A percentile compares a stretch with the other conserved stretches of the same genome.
Evolutionary conservation across 768 basidiomycete species (phyloP).

Genomic region (Phaffia australis): DNA sequence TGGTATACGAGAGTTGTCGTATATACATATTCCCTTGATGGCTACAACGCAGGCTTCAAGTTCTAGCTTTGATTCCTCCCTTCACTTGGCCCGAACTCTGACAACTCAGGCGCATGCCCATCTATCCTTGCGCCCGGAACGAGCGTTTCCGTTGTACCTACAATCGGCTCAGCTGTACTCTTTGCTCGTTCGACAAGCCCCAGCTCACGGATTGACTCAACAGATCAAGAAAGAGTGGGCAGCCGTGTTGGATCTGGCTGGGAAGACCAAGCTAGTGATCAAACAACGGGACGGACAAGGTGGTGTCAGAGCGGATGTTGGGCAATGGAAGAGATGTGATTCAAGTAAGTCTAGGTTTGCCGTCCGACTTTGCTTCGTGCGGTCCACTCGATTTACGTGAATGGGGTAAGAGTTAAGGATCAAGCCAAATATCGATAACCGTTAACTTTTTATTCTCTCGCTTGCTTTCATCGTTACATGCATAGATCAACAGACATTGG

Average conservation of each 20-base stretch:
- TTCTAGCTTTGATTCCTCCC: not conserved
- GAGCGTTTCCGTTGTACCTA: constrained; percentile 21
- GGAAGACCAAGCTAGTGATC: not conserved
- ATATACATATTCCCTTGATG: not conserved
- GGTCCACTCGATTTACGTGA: not conserved
- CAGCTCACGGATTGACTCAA: not conserved
- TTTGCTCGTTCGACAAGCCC: constrained; percentile 15
- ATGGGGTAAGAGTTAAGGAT: not conserved
- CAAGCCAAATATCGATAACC: not conserved
- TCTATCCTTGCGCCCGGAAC: not conserved
- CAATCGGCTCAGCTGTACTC: constrained; percentile 20
- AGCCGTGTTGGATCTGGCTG: constrained; percentile 5
- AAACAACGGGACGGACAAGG: constrained; percentile 8
- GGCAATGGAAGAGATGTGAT: constrained; percentile 10
- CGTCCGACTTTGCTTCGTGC: not conserved
- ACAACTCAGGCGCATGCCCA: constrained; percentile 12
- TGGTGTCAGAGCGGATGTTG: constrained; percentile 7
- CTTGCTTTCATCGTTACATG: too few relatives aligned
- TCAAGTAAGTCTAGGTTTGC: not conserved
- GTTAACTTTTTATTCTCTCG: too few relatives aligned
- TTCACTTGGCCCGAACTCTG: constrained; percentile 3
- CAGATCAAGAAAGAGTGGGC: constrained; percentile 5
- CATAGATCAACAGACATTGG: constrained; percentile 2
- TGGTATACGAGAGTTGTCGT: too few relatives aligned
- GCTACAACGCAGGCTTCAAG: not conserved